These are phyloP conservation scores for Astragalus glycyphyllos DNA, from an alignment of 306 rosid species.

Conservation along the genomic window DNA sequence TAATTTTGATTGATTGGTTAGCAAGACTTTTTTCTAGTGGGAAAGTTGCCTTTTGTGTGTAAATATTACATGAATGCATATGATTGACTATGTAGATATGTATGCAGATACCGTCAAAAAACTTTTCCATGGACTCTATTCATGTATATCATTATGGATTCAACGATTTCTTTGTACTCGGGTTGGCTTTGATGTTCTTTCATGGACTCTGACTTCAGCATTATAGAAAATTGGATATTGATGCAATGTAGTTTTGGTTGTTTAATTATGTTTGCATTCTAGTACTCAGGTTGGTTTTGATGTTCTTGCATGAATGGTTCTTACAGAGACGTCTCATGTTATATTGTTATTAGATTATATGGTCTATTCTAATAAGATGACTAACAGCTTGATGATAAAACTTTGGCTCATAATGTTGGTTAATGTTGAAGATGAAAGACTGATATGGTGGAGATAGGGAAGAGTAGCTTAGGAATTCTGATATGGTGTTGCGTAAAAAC, in stretches of 20 bases:
- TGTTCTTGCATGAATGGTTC: not conserved
- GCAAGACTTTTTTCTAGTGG: no score
- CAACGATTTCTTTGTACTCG: not conserved
- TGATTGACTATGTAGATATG: no score
- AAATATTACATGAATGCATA: not conserved
- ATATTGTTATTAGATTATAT: no score
- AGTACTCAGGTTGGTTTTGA: slow-evolving; percentile 30
- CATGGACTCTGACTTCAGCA: slow-evolving; percentile 2
- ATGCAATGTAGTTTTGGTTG: slow-evolving; percentile 17
- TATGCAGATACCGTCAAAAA: not conserved
- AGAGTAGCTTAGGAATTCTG: no score
- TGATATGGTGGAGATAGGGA: no score
- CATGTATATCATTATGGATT: not conserved
- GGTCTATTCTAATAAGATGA: slow-evolving; percentile 31
- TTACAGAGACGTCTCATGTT: slow-evolving; percentile 2
- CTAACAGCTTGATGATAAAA: no score
- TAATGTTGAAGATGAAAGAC: no score
- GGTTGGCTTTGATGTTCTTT: not conserved
- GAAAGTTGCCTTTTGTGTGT: no score
- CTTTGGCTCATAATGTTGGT: no score
- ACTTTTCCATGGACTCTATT: not conserved
- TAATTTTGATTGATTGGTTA: no score
- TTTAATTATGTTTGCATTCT: slow-evolving; percentile 1
- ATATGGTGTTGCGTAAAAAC: no score
- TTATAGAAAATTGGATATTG: slow-evolving; percentile 32